These are phyloP conservation scores for Baudoinia panamericana DNA, from an alignment of 495 filamentous ascomycete genomes.

Conservation along the genomic window DNA sequence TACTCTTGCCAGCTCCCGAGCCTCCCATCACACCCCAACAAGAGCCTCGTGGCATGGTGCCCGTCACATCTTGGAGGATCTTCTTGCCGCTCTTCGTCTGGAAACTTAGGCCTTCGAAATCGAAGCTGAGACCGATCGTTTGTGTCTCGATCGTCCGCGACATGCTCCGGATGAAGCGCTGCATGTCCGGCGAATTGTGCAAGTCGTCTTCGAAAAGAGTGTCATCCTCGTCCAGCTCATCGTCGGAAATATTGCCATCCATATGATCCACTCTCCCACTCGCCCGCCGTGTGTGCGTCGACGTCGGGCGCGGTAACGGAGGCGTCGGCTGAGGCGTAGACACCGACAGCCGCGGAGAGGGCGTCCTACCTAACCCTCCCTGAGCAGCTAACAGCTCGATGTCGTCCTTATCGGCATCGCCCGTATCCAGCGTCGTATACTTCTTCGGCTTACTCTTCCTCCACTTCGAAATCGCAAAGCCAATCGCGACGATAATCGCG, in stretches of 20 bases:
- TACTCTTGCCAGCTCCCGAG: slow-evolving; percentile 28
- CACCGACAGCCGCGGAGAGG: slow-evolving; percentile 7
- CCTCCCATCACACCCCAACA: slow-evolving; percentile 34
- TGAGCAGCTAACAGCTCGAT: neutral
- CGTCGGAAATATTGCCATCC: slow-evolving; percentile 11
- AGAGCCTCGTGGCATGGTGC: slow-evolving; percentile 37
- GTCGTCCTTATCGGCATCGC: slow-evolving; percentile 26
- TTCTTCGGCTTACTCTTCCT: slow-evolving; percentile 18
- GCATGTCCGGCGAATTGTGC: slow-evolving; percentile 15
- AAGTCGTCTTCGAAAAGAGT: slow-evolving; percentile 24
- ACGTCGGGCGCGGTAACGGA: neutral
- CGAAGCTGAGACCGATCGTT: slow-evolving; percentile 40
- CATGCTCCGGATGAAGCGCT: slow-evolving; percentile 38
- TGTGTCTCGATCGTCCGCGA: slow-evolving; percentile 36
- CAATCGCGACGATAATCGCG: slow-evolving; percentile 11
- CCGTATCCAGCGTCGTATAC: slow-evolving; percentile 24
- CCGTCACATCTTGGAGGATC: slow-evolving; percentile 39
- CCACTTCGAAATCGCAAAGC: slow-evolving; percentile 18
- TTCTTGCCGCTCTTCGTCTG: slow-evolving; percentile 33
- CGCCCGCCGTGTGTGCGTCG: slow-evolving; percentile 11
- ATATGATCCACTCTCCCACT: slow-evolving; percentile 17
- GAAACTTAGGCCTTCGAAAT: slow-evolving; percentile 32
- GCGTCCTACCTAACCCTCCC: neutral
- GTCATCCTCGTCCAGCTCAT: slow-evolving; percentile 20
- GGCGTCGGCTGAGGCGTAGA: neutral